A percentile compares a stretch with the other conserved stretches of the same genome.
Evolutionary conservation across 1,284 basidiomycete species (phyloP).

Genomic region (Tilletia indica): DNA sequence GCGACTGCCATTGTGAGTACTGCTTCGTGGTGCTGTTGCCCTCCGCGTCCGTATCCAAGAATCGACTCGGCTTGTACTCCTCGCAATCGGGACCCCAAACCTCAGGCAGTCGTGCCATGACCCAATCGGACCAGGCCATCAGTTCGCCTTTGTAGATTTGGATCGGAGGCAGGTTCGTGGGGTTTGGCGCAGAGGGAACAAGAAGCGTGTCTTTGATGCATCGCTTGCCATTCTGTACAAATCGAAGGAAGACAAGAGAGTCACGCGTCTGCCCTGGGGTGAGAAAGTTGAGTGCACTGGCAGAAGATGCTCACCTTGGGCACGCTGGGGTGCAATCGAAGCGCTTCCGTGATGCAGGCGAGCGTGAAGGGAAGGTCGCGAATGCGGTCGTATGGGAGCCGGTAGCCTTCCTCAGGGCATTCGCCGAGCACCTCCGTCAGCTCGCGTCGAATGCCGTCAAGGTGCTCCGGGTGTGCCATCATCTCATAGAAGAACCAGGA

Average conservation of each 20-base stretch:
- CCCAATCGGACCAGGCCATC: slow-evolving; percentile 47
- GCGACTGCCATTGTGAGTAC: slow-evolving; percentile 42
- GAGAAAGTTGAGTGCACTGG: no score
- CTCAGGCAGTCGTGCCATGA: slow-evolving; percentile 39
- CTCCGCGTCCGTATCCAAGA: slow-evolving; percentile 27
- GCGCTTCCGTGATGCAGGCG: slow-evolving; percentile 41
- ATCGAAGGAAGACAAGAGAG: neutral
- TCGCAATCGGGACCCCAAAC: slow-evolving; percentile 43
- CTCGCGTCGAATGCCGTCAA: slow-evolving; percentile 33
- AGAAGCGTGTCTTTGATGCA: slow-evolving; percentile 42
- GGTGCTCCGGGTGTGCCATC: slow-evolving; percentile 28
- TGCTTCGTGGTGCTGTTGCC: slow-evolving; percentile 28
- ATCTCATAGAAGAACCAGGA: slow-evolving; percentile 46
- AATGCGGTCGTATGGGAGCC: slow-evolving; percentile 41
- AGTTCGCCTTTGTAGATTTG: slow-evolving; percentile 36
- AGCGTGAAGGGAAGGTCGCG: slow-evolving; percentile 32
- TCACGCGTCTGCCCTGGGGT: no score
- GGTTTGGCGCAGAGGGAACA: slow-evolving; percentile 34
- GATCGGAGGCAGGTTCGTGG: slow-evolving; percentile 40
- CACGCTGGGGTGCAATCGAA: slow-evolving; percentile 46
- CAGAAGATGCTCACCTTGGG: slow-evolving; percentile 33
- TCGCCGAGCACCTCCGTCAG: slow-evolving; percentile 35
- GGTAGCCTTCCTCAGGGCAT: slow-evolving; percentile 18
- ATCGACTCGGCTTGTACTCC: slow-evolving; percentile 42
- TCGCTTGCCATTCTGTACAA: slow-evolving; percentile 36